phyloP scores from a whole-genome alignment of 1,284 basidiomycete genomes.

The Cutaneotrichosporon sp. region DNA sequence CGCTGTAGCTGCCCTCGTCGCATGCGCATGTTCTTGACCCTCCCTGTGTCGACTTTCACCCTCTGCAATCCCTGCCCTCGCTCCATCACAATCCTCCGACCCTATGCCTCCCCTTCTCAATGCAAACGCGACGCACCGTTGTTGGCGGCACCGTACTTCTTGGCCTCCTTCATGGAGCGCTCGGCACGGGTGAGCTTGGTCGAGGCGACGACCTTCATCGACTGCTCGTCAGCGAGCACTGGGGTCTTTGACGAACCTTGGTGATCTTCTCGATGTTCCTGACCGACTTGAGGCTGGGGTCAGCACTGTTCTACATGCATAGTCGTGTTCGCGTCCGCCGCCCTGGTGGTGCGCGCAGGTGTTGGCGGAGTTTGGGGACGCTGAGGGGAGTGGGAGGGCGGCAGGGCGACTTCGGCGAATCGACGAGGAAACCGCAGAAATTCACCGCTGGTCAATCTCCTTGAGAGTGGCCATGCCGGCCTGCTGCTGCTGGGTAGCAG shows the following conservation, averaged over 20 bases:
- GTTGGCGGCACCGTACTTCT: constrained; percentile 92
- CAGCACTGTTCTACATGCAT: constrained; percentile 9
- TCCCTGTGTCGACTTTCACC: background rate
- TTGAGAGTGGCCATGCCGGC: constrained; percentile 93
- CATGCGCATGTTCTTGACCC: background rate
- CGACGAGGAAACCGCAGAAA: constrained; percentile 19
- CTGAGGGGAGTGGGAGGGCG: constrained; percentile 3
- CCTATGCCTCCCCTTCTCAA: background rate
- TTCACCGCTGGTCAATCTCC: constrained; percentile 85
- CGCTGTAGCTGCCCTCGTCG: background rate
- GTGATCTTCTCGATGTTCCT: constrained; percentile 99
- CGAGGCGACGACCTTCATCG: constrained; percentile 99
- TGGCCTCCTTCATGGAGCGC: constrained; percentile 89
- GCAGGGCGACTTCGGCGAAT: constrained; percentile 52
- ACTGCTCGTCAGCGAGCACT: constrained; percentile 58
- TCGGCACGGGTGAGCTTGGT: constrained; percentile 95
- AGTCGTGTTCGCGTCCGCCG: background rate
- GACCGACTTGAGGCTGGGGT: constrained; percentile 72
- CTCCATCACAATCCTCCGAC: constrained; percentile 1
- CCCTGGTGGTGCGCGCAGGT: background rate
- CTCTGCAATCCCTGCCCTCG: background rate
- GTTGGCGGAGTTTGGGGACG: background rate
- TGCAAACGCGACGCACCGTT: constrained; percentile 63
- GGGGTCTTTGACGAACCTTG: constrained; percentile 65
- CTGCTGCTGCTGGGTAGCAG: constrained; percentile 62